A percentile compares a stretch with the other conserved stretches of the same genome.
Conservation (phyloP, 1,284 basidiomycete species). For the Malassezia caprae region DNA sequence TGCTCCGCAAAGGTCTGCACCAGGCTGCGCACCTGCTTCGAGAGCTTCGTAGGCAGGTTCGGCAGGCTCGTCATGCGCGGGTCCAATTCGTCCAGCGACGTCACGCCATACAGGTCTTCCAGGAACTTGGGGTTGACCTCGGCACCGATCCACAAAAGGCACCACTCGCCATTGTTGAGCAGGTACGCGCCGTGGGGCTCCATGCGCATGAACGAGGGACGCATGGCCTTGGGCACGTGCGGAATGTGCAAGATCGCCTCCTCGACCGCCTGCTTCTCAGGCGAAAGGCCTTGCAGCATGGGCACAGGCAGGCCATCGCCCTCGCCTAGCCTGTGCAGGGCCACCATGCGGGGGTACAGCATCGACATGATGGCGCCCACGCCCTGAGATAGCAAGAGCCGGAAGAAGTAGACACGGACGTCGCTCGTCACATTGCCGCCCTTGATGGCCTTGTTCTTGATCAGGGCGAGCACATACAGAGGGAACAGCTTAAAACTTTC, state of each 20-base stretch:
- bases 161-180: constrained; percentile 81
- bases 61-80: constrained; percentile 65
- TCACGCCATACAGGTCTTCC: constrained; percentile 73
- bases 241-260: constrained; percentile 56
- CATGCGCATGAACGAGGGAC: constrained; percentile 78
- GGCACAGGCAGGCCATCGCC: constrained; percentile 59
- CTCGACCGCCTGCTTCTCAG: constrained; percentile 46
- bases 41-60: constrained; percentile 63
- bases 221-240: constrained; percentile 62
- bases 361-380: constrained; percentile 64
- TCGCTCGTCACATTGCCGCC: constrained; percentile 77
- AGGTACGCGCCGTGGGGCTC: constrained; percentile 80
- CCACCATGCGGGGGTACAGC: constrained; percentile 80
- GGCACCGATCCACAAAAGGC: constrained; percentile 82
- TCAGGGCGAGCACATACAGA: constrained; percentile 69
- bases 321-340: constrained; percentile 73
- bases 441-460: constrained; percentile 86
- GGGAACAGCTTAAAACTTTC: constrained; percentile 86
- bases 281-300: constrained; percentile 36
- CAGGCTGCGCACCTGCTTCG: constrained; percentile 74
- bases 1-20: constrained; percentile 61
- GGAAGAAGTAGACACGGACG: constrained; percentile 76
- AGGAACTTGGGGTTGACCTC: constrained; percentile 72
- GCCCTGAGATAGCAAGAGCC: constrained; percentile 63
- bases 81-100: constrained; percentile 65